Evolutionary conservation across 2,329 filamentous ascomycete genomes (phyloP).

Genomic region (Amylocarpus encephaloides): DNA sequence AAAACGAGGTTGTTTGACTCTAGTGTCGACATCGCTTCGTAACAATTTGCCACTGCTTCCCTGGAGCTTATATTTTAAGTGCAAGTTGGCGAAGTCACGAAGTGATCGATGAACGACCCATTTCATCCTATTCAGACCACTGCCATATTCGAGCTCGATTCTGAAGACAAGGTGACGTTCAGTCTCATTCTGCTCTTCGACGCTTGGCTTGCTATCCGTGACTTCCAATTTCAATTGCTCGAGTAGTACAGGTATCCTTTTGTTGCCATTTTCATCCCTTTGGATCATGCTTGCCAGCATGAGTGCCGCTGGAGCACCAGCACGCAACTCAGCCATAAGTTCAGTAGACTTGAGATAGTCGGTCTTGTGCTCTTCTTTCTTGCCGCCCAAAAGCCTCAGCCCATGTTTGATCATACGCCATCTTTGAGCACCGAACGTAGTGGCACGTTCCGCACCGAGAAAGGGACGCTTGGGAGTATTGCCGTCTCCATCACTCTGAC

Average conservation of each 20-base stretch:
- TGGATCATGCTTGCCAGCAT: slow-evolving; percentile 98
- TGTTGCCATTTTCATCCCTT: slow-evolving; percentile 91
- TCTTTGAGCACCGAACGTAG: slow-evolving; percentile 71
- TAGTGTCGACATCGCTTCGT: slow-evolving; percentile 56
- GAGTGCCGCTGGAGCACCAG: slow-evolving; percentile 84
- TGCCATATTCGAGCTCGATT: slow-evolving; percentile 93
- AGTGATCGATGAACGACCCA: slow-evolving; percentile 89
- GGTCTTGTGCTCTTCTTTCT: slow-evolving; percentile 76
- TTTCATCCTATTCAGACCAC: slow-evolving; percentile 89
- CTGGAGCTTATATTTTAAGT: slow-evolving; percentile 87
- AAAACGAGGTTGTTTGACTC: slow-evolving; percentile 81
- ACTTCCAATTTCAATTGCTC: slow-evolving; percentile 91
- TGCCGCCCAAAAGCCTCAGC: slow-evolving; percentile 69
- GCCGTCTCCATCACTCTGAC: slow-evolving; percentile 59
- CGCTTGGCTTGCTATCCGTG: slow-evolving; percentile 67
- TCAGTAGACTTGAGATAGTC: slow-evolving; percentile 95
- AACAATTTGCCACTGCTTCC: slow-evolving; percentile 76
- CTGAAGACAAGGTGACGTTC: slow-evolving; percentile 75
- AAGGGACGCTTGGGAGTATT: slow-evolving; percentile 50
- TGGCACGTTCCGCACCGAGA: slow-evolving; percentile 59
- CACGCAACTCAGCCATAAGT: slow-evolving; percentile 88
- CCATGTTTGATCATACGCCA: slow-evolving; percentile 94
- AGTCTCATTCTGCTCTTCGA: slow-evolving; percentile 45
- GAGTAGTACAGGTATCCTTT: slow-evolving; percentile 86
- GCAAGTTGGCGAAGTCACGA: slow-evolving; percentile 84